phyloP scores from a whole-genome alignment of 257 asterid species.

The Nicotiana tomentosiformis region DNA sequence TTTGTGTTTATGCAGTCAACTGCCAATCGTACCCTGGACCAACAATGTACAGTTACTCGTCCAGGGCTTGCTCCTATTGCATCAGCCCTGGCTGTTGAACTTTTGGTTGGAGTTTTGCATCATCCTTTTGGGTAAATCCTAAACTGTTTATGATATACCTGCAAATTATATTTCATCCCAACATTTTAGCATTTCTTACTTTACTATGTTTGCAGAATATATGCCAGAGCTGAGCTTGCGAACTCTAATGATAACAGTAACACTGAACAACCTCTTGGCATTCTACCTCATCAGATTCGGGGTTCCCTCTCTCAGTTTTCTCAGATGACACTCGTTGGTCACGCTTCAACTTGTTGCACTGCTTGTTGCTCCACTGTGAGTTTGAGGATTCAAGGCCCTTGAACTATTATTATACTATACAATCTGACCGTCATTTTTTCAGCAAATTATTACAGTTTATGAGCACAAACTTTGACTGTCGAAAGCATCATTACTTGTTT shows the following conservation, averaged over 20 bases:
- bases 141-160: background rate
- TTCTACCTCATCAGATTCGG: constrained; percentile 91
- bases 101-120: constrained; percentile 79
- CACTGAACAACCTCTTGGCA: constrained; percentile 77
- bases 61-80: constrained; percentile 99
- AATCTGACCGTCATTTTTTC: background rate
- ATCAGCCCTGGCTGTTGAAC: constrained; percentile 91
- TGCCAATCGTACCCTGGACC: constrained; percentile 86
- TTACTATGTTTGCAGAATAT: constrained; percentile 39
- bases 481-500: constrained; percentile 4
- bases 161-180: background rate
- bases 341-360: constrained; percentile 83
- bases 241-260: constrained; percentile 38
- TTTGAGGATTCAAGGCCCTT: background rate
- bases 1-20: constrained; percentile 58
- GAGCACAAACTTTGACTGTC: background rate
- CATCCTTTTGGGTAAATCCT: constrained; percentile 74
- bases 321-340: constrained; percentile 86
- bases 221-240: constrained; percentile 72
- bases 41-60: constrained; percentile 98
- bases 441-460: background rate
- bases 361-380: constrained; percentile 85
- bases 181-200: background rate
- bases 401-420: background rate
- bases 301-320: constrained; percentile 89